These are phyloP conservation scores for Pinus albicaulis DNA, from an alignment of 75 land plant genomes.

Conservation along the genomic window DNA sequence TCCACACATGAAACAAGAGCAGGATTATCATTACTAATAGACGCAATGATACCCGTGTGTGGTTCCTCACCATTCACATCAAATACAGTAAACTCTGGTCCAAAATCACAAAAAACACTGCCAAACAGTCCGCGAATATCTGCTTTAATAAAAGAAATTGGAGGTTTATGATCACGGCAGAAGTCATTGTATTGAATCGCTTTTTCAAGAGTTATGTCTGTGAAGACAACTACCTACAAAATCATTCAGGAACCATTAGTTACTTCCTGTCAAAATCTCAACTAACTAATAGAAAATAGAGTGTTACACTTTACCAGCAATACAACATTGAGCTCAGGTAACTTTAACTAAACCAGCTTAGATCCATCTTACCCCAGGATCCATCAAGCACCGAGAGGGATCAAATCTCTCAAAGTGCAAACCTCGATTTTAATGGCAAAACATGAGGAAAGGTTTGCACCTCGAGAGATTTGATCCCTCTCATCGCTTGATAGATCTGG, in stretches of 20 bases:
- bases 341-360: no score
- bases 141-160: slow-evolving; percentile 87
- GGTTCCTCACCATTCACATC: slow-evolving; percentile 98
- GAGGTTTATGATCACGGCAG: slow-evolving; percentile 77
- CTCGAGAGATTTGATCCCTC: no score
- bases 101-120: slow-evolving; percentile 91
- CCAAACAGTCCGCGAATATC: slow-evolving; percentile 92
- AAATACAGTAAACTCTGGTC: slow-evolving; percentile 81
- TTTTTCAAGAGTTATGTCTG: slow-evolving; percentile 58
- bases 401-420: no score
- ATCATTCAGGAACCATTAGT: neutral
- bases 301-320: no score
- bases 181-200: slow-evolving; percentile 71
- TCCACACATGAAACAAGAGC: slow-evolving; percentile 91
- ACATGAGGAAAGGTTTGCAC: no score
- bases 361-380: no score
- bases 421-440: no score
- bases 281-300: no score
- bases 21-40: slow-evolving; percentile 79
- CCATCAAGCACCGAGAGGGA: no score
- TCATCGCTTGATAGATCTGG: no score
- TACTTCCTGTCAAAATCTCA: no score
- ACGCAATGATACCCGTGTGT: slow-evolving; percentile 93
- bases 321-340: no score
- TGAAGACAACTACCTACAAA: slow-evolving; percentile 69